Evolutionary conservation across 2,329 filamentous ascomycete species (phyloP).

Genomic region (Scytalidium lignicola): DNA sequence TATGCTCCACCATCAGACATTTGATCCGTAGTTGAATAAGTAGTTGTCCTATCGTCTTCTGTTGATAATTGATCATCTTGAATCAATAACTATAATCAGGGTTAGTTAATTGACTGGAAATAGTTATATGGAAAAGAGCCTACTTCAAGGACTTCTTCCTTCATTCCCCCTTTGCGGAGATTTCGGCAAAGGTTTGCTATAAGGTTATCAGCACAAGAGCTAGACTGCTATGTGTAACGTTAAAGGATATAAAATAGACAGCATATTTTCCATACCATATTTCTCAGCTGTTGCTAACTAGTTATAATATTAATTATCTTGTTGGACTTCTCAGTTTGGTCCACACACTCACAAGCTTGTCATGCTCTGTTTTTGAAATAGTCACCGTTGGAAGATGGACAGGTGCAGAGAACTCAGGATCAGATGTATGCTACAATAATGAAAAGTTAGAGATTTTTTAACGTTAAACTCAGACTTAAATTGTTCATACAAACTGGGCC

Average conservation of each 20-base stretch:
- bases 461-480: too few relatives aligned
- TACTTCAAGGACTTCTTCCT: constrained; percentile 37
- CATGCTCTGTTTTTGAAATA: constrained; percentile 57
- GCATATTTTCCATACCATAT: constrained; percentile 42
- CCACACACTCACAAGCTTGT: constrained; percentile 43
- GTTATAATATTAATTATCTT: background rate
- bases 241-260: too few relatives aligned
- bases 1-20: constrained; percentile 10
- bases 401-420: constrained; percentile 28
- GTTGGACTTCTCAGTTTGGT: background rate
- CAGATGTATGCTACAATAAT: constrained; percentile 33
- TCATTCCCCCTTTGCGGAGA: constrained; percentile 44
- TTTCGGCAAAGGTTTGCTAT: constrained; percentile 38
- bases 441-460: constrained; percentile 4
- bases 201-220: background rate
- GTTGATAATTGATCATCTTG: constrained; percentile 13
- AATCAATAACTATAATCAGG: constrained; percentile 22
- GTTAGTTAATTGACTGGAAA: background rate
- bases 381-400: constrained; percentile 37
- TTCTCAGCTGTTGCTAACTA: constrained; percentile 35
- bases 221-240: too few relatives aligned
- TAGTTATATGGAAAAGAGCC: constrained; percentile 4
- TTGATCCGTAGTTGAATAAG: constrained; percentile 10
- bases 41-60: constrained; percentile 12
- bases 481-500: constrained; percentile 43